phyloP scores from a whole-genome alignment of 345 rosid species.

The Heritiera littoralis region DNA sequence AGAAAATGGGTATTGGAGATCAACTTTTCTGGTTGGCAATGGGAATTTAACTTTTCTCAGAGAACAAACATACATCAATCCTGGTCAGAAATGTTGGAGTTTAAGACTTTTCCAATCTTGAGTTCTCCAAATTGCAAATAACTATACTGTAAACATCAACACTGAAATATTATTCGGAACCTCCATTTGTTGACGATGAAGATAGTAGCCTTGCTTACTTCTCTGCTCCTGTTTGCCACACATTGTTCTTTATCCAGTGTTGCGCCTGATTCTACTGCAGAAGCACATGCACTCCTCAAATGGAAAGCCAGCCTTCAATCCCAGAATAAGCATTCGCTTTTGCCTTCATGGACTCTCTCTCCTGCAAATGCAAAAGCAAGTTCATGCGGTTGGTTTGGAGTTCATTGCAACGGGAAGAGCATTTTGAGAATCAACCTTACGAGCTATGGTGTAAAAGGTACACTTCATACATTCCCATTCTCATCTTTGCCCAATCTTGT shows the following conservation, averaged over 20 bases:
- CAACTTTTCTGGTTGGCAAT: no score
- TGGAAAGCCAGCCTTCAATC: conserved; percentile 29
- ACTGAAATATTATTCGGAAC: neutral
- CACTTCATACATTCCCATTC: conserved; percentile 24
- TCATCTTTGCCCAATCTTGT: conserved; percentile 25
- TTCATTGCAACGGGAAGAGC: conserved; percentile 15
- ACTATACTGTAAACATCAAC: neutral
- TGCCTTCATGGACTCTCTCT: conserved; percentile 10
- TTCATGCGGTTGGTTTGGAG: conserved; percentile 13
- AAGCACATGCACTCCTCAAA: neutral
- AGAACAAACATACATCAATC: neutral
- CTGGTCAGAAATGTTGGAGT: neutral
- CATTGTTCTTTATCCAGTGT: neutral
- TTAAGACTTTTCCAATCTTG: neutral
- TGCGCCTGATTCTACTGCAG: neutral
- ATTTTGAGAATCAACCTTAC: neutral
- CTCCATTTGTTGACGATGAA: neutral
- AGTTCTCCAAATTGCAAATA: neutral
- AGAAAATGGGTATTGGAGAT: no score
- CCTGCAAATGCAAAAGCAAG: neutral
- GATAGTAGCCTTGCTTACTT: neutral
- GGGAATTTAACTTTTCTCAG: no score
- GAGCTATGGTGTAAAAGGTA: conserved; percentile 18
- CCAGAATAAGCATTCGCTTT: conserved; percentile 10
- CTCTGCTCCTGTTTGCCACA: neutral